Evolutionary conservation across 805 yeast species (phyloP).

Genomic region (Suhomyces canberraensis): DNA sequence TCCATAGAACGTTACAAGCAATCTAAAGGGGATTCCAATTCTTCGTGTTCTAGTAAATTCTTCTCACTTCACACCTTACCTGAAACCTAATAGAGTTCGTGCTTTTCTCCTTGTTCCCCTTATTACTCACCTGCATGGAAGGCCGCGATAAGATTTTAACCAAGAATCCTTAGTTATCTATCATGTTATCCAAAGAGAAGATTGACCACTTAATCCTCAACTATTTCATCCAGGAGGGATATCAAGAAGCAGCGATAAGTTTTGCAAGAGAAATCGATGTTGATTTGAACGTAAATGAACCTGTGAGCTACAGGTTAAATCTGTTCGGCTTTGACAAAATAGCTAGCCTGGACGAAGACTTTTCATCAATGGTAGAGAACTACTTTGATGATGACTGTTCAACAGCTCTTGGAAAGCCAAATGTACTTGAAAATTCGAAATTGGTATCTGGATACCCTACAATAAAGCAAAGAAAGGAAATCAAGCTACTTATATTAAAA

Average conservation of each 20-base stretch:
- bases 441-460: conserved; percentile 43
- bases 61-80: no score
- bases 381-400: conserved; percentile 3
- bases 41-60: no score
- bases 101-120: no score
- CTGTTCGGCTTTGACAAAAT: conserved; percentile 2
- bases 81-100: no score
- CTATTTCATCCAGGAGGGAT: conserved; percentile 76
- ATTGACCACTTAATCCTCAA: conserved; percentile 60
- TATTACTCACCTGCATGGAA: no score
- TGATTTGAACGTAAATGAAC: conserved; percentile 10
- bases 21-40: no score
- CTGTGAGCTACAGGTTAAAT: conserved; percentile 10
- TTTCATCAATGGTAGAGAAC: conserved; percentile 10
- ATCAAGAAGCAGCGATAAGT: conserved; percentile 60
- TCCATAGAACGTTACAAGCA: no score
- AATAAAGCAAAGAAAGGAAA: conserved; percentile 50
- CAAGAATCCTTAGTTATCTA: no score
- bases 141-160: no score
- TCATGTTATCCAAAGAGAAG: conserved; percentile 27
- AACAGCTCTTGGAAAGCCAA: background rate
- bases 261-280: conserved; percentile 58
- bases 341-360: conserved; percentile 10
- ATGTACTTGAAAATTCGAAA: conserved; percentile 10
- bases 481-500: conserved; percentile 50